Base-by-base conservation (phyloP, 2,329 filamentous ascomycete species). In the Pestalotiopsis sp. region DNA sequence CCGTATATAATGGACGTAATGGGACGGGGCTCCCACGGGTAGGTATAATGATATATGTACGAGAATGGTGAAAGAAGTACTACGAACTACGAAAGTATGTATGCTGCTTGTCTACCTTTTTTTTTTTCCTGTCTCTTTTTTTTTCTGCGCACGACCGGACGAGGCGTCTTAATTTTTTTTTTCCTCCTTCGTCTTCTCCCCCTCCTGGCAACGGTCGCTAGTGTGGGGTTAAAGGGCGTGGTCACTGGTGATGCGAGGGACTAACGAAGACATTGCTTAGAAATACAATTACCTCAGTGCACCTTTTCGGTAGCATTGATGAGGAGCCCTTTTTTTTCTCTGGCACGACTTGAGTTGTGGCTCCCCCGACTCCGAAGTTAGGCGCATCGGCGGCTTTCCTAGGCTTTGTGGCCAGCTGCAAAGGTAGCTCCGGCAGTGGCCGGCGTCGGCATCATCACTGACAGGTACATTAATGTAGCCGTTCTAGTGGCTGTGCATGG, bases 191-290 rank as follows among this genome's bases (percentile, higher is more conserved):
- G 13, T 45, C 12, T 45, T 52, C 61, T 69, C 68, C 67, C 27
- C 39, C 65, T 68, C 67, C 67, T 61, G 64, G 25, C 57, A 59
- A 27, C 20, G 39, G 27, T 69, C 69, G 68, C 69, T 70, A 65
- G 70, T 64, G 63, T 68, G 70, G 69, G 72, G 64, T 57, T 61
- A 67, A 36, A 68, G 71, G 68, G 65, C 36, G 59, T 49, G 58
- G 31, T 36, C 31, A 36, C 7, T 36, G 31, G 68, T 41, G 68
- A 70, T 72, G 71, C 74, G 72, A 61, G 52, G 27, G 71, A 70
- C 68, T 69, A 72, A 71, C 49, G 72, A 73, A 71, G 72, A 36
- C 67, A 67, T 69, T 76, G 76, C 75, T 78, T 78, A 78, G 75
- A 77, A 78, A 78, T 78, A 71, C 76, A 74, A 66, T 71, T 71